Evolutionary conservation across 441 rosid genomes (phyloP).

Genomic region (Adansonia gregorii): DNA sequence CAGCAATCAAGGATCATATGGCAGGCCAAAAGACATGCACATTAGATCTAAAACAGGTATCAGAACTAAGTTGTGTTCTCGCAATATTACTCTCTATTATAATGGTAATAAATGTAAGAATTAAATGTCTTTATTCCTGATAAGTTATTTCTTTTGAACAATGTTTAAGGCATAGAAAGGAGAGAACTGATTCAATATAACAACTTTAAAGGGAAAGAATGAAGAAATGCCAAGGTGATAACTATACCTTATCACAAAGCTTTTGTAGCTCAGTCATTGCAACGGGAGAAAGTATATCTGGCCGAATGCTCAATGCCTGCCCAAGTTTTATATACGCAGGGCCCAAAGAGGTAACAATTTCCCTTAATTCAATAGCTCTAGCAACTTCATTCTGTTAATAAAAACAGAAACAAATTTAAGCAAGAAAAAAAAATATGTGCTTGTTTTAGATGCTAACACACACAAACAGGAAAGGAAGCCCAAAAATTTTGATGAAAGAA

Average conservation of each 20-base stretch:
- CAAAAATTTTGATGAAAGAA: constrained; percentile 1
- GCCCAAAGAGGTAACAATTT: constrained; percentile 93
- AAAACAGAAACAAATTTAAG: constrained; percentile 15
- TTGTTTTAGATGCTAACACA: not conserved
- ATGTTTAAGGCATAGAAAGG: not conserved
- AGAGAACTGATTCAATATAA: not conserved
- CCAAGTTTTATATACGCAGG: constrained; percentile 98
- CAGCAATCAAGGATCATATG: not conserved
- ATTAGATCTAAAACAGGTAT: not conserved
- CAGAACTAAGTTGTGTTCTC: not conserved
- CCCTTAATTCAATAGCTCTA: constrained; percentile 95
- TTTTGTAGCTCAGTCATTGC: constrained; percentile 96
- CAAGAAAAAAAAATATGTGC: not conserved
- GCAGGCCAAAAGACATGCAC: not conserved
- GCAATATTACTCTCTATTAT: not conserved
- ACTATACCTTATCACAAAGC: constrained; percentile 92
- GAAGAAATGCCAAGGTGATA: constrained; percentile 18
- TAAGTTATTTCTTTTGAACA: constrained; percentile 3
- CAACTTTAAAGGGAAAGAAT: constrained; percentile 17
- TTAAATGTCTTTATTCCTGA: constrained; percentile 18
- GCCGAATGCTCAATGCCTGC: constrained; percentile 98
- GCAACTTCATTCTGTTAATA: constrained; percentile 84
- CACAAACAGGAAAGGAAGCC: not conserved
- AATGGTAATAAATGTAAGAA: not conserved
- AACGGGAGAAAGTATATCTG: constrained; percentile 88